These are phyloP conservation scores for Aspergillus sp. DNA, from an alignment of 2,329 filamentous ascomycete species.

Conservation along the genomic window DNA sequence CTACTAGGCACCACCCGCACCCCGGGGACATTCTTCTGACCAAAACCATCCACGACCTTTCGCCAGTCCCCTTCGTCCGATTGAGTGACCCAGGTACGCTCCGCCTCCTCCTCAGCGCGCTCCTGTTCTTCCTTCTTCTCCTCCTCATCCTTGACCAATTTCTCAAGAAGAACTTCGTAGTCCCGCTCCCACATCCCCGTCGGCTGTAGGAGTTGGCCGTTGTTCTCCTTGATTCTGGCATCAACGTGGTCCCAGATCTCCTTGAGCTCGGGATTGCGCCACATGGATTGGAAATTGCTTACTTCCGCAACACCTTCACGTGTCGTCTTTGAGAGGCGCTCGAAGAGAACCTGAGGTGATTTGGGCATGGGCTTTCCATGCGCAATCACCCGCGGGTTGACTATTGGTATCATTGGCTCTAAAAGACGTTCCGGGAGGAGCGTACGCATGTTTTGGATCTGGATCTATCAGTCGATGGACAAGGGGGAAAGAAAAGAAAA, in stretches of 20 bases:
- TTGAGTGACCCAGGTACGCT: conserved; percentile 17
- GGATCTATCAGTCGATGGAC: neutral
- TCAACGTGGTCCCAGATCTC: conserved; percentile 32
- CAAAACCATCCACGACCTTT: conserved; percentile 25
- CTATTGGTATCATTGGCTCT: conserved; percentile 32
- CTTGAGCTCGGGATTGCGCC: conserved; percentile 34
- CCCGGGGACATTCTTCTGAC: conserved; percentile 17
- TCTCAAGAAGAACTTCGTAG: conserved; percentile 29
- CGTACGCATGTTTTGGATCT: conserved; percentile 38
- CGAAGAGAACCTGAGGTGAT: conserved; percentile 29
- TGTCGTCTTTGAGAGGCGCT: conserved; percentile 28
- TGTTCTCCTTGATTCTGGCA: conserved; percentile 28
- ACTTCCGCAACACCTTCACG: conserved; percentile 30
- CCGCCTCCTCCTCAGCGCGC: conserved; percentile 21
- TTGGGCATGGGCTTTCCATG: conserved; percentile 14
- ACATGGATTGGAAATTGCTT: conserved; percentile 31
- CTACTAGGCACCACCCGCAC: conserved; percentile 21
- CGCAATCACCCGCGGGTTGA: conserved; percentile 18
- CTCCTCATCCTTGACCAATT: conserved; percentile 23
- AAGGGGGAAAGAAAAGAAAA: neutral
- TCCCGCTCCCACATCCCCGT: conserved; percentile 34
- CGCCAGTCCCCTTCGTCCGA: conserved; percentile 26
- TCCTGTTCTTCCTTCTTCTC: conserved; percentile 17
- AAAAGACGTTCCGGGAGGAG: conserved; percentile 35
- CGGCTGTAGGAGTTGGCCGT: conserved; percentile 30